phyloP scores from a whole-genome alignment of 202 grass and related monocot genomes.

The Saccharum hybrid region DNA sequence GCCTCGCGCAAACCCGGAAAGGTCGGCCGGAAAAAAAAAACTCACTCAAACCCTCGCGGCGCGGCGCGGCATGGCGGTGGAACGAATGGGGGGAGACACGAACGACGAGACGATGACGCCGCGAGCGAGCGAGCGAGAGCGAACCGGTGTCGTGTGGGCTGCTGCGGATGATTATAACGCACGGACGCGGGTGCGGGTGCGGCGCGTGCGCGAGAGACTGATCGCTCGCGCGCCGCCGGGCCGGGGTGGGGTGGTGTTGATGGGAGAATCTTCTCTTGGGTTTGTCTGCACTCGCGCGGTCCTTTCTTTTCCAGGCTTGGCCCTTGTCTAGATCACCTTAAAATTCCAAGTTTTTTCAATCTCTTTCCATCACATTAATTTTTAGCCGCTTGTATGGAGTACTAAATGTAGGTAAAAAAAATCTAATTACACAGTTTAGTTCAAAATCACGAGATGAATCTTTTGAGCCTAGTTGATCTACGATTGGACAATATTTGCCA shows the following conservation, averaged over 20 bases:
- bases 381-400: too few relatives aligned
- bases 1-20: background rate
- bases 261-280: constrained; percentile 40
- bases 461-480: too few relatives aligned
- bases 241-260: background rate
- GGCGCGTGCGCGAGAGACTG: background rate
- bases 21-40: background rate
- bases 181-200: background rate
- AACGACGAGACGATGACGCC: background rate
- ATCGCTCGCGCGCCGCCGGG: background rate
- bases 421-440: too few relatives aligned
- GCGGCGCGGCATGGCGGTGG: background rate
- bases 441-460: too few relatives aligned
- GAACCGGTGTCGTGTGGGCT: background rate
- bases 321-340: too few relatives aligned
- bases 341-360: too few relatives aligned
- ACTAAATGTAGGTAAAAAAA: too few relatives aligned
- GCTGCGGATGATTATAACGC: constrained; percentile 1
- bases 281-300: constrained; percentile 45
- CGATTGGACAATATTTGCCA: too few relatives aligned
- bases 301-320: background rate
- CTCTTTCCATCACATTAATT: too few relatives aligned
- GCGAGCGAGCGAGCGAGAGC: background rate
- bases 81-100: background rate
- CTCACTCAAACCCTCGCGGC: constrained; percentile 1